Evolutionary conservation across 2,329 filamentous ascomycete species (phyloP), one percentile per base, ranked within the genome.

Genomic region (Trichophaea hybrida): DNA sequence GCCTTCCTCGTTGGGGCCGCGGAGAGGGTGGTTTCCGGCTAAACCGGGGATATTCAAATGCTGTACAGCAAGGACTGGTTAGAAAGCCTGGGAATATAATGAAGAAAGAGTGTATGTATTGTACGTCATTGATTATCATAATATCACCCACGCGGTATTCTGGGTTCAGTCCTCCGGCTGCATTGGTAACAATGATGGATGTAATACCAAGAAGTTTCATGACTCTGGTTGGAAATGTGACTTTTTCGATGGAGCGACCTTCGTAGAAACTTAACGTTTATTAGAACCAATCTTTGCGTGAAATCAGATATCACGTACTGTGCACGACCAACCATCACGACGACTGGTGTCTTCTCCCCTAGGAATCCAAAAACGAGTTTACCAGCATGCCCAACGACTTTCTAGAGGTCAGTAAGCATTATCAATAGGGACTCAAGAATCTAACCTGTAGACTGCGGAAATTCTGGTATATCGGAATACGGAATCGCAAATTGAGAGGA

Each of bases 31-130:
- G 56, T 75, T 74, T 31, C 81, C 81, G 7, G 79, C 77, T 7
- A 85, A 71, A 3, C 82, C 81, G 32, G 80, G 77, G 53, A 84
- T 69, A 69, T 84, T 83, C 53, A 85, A 75, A 69, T 85, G 81
- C 78, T 81, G 55, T 34, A 58, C 53, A 44, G 58, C 31, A 10
- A 2, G 31, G 33, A 13, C 49, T 58, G 38, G 6, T 48, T 57
- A 48, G 43, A 24, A 55, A 31, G 54, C 15, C 24, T 32, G 6
- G 13, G 34, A 51, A 48, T 12, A 10, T 5, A 46, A n/a, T 24
- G 4, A 17, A 55, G 32, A 55, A n/a, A 55, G 31, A 12, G 17
- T 40, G 44, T 32, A 38, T 48, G 34, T n/a, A 10, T 67, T 74
- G 64, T 73, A 80, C 79, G 72, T 85, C 82, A 67, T 84, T 83